Conservation (phyloP, 2,329 filamentous ascomycete species). For the Exophiala aquamarina region DNA sequence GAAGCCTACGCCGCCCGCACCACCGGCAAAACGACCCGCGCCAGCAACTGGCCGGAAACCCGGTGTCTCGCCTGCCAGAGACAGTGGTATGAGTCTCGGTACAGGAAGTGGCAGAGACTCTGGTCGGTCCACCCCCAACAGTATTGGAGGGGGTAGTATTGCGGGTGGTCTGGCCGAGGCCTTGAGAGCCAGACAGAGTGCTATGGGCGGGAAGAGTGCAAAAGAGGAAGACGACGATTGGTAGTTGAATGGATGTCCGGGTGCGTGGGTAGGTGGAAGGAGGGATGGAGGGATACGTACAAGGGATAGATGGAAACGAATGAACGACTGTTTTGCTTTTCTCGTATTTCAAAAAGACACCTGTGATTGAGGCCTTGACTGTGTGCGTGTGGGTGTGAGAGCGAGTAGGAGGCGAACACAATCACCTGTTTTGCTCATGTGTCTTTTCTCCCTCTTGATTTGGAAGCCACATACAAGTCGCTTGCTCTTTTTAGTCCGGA, state of each 20-base stretch:
- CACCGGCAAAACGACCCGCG: slow-evolving; percentile 76
- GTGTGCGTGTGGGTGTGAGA: no score
- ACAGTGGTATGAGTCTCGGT: slow-evolving; percentile 55
- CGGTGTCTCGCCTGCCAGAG: slow-evolving; percentile 61
- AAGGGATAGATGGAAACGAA: no score
- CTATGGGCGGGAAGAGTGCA: slow-evolving; percentile 66
- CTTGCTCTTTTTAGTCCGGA: no score
- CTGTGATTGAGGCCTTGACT: no score
- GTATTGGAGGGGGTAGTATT: slow-evolving; percentile 57
- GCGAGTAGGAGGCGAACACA: no score
- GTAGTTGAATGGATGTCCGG: slow-evolving; percentile 45
- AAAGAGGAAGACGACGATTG: slow-evolving; percentile 70
- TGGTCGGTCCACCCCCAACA: slow-evolving; percentile 68
- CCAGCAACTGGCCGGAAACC: slow-evolving; percentile 65
- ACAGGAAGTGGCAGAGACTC: slow-evolving; percentile 58
- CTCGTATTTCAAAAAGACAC: no score
- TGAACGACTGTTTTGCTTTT: no score
- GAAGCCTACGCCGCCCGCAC: slow-evolving; percentile 73
- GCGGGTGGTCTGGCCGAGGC: slow-evolving; percentile 76
- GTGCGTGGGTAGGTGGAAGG: no score
- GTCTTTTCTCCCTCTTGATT: no score
- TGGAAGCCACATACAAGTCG: no score
- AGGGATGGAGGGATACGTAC: no score
- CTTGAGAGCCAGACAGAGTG: slow-evolving; percentile 72
- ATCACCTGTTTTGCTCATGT: no score